Conservation (phyloP, 371 early-diverging fungal species). For the Mortierella sp. region DNA sequence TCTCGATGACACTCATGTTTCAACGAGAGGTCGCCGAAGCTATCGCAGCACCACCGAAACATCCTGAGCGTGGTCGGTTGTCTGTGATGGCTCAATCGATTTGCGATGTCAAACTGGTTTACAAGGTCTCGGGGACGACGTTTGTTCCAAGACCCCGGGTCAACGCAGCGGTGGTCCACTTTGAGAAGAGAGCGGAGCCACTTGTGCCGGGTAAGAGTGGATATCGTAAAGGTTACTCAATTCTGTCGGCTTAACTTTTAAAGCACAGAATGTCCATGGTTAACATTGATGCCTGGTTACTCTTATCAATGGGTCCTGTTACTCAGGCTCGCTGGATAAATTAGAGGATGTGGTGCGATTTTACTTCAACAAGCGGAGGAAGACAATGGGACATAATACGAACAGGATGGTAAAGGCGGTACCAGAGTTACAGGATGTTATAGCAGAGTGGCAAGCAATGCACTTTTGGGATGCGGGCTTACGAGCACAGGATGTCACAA, state of each 20-base stretch:
- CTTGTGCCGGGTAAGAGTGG: constrained; percentile 46
- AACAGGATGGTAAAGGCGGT: constrained; percentile 45
- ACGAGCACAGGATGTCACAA: constrained; percentile 34
- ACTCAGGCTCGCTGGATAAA: constrained; percentile 55
- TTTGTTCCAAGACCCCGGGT: constrained; percentile 85
- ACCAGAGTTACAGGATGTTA: constrained; percentile 25
- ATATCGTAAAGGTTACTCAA: not conserved
- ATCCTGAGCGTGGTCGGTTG: constrained; percentile 71
- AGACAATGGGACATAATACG: constrained; percentile 75
- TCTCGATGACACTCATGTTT: constrained; percentile 87
- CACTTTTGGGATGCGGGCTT: constrained; percentile 32
- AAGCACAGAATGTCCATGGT: not conserved
- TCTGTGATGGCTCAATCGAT: constrained; percentile 81
- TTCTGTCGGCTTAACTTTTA: too few species aligned
- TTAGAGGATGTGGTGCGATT: constrained; percentile 75
- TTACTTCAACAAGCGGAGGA: constrained; percentile 78
- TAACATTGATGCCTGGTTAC: not conserved
- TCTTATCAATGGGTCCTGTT: not conserved
- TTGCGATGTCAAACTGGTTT: constrained; percentile 72
- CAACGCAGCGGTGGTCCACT: constrained; percentile 78
- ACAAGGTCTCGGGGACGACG: constrained; percentile 68
- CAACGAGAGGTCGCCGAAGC: constrained; percentile 86
- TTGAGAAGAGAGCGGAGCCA: constrained; percentile 61
- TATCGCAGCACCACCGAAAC: constrained; percentile 66
- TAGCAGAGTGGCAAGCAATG: constrained; percentile 38